Conservation (phyloP, 225 moss, liverwort and hornwort genomes). For the Pseudisothecium myosuroides region DNA sequence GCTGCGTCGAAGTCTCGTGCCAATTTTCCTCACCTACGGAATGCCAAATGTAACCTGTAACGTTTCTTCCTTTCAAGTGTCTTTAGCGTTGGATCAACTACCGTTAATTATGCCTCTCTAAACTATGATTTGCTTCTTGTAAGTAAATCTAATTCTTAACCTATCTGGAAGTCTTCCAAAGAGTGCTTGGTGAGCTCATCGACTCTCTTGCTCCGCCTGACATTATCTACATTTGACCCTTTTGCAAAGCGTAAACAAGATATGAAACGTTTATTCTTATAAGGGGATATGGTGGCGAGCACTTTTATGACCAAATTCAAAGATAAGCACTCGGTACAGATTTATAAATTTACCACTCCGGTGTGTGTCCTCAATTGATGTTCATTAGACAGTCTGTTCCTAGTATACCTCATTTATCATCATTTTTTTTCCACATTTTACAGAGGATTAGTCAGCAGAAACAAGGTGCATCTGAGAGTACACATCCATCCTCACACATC, state of each 20-base stretch:
- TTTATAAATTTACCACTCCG: background rate
- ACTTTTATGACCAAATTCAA: background rate
- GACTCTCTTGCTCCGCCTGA: background rate
- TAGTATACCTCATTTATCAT: background rate
- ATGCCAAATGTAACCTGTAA: background rate
- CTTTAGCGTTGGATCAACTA: background rate
- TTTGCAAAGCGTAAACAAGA: background rate
- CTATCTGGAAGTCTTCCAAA: background rate
- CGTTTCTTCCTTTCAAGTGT: background rate
- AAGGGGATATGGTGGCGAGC: background rate
- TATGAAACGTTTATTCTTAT: background rate
- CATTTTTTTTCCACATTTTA: background rate
- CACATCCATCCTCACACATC: conserved; percentile 18
- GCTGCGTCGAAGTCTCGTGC: background rate
- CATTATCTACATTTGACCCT: background rate
- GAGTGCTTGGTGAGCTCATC: background rate
- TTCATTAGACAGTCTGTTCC: background rate
- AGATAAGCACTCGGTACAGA: background rate
- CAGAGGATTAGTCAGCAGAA: conserved; percentile 65
- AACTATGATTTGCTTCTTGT: background rate
- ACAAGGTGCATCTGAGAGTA: conserved; percentile 22
- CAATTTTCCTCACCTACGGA: background rate
- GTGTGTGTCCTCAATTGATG: background rate
- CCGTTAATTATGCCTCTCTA: background rate
- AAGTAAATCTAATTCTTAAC: background rate